These are phyloP conservation scores for Colletotrichum horii DNA, from an alignment of 2,329 filamentous ascomycete genomes.

Conservation along the genomic window DNA sequence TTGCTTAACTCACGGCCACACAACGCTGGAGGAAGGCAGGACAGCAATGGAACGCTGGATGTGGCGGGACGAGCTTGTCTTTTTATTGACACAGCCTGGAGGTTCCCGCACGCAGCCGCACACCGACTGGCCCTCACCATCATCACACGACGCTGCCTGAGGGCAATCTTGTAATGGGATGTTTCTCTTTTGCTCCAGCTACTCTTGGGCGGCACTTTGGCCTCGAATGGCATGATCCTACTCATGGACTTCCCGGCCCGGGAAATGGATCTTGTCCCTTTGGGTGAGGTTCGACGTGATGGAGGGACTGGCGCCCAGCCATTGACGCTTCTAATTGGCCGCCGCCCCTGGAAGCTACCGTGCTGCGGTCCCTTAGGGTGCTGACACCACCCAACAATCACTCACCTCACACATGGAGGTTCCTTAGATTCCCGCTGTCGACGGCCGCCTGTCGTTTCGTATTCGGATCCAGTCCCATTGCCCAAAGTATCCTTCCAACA, in stretches of 20 bases:
- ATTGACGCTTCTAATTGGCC: background rate
- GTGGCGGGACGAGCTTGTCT: background rate
- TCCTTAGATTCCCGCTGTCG: background rate
- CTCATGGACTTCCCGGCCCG: background rate
- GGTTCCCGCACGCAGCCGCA: background rate
- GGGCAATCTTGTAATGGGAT: background rate
- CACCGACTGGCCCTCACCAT: background rate
- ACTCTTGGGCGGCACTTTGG: background rate
- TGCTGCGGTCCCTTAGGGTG: background rate
- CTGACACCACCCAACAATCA: background rate
- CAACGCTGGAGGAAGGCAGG: background rate
- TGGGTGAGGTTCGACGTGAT: background rate
- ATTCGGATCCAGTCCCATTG: background rate
- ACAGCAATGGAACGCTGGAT: background rate
- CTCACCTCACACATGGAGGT: background rate
- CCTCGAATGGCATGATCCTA: background rate
- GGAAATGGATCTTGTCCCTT: background rate
- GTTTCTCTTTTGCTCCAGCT: background rate
- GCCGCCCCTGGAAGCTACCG: background rate
- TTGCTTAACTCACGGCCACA: background rate
- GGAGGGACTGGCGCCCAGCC: background rate
- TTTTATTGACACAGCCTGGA: background rate
- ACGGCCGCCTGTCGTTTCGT: background rate
- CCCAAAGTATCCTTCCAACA: background rate
- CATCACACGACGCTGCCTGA: constrained; percentile 1